Evolutionary conservation across 257 asterid species (phyloP).

Genomic region (Lavandula angustifolia): DNA sequence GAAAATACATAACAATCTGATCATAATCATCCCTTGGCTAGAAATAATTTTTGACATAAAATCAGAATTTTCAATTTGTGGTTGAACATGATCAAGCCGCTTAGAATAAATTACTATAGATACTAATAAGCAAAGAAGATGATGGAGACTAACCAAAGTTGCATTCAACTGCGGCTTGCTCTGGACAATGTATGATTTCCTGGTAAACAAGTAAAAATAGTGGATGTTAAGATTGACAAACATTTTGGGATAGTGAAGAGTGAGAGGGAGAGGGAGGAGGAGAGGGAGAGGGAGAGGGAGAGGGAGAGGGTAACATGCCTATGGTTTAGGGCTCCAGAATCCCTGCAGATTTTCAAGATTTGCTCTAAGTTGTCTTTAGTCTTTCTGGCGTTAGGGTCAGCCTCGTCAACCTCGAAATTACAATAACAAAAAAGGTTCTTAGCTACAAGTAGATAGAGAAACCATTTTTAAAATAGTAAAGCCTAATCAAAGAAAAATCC

Average conservation of each 20-base stretch:
- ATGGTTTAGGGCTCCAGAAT: too few relatives aligned
- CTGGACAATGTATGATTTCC: constrained; percentile 61
- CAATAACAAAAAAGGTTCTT: too few relatives aligned
- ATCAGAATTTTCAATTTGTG: too few relatives aligned
- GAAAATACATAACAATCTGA: constrained; percentile 22
- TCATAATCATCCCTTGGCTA: background rate
- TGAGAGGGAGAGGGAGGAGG: too few relatives aligned
- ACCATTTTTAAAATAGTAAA: too few relatives aligned
- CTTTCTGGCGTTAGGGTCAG: too few relatives aligned
- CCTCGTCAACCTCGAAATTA: too few relatives aligned
- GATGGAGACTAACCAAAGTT: constrained; percentile 51
- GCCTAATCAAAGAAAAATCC: background rate
- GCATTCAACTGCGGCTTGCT: constrained; percentile 51
- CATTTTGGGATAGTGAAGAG: background rate
- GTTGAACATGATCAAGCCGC: background rate
- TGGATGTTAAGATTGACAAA: background rate
- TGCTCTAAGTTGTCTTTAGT: too few relatives aligned
- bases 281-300: background rate
- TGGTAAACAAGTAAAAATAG: constrained; percentile 29
- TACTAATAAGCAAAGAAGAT: constrained; percentile 14
- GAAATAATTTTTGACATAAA: too few relatives aligned
- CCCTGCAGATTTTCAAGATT: too few relatives aligned
- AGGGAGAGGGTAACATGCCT: background rate
- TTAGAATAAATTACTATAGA: background rate
- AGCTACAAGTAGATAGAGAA: too few relatives aligned